Evolutionary conservation across 768 basidiomycete species (phyloP), one percentile per base, ranked within the genome.

Genomic region (Leucosporidium yakuticum): DNA sequence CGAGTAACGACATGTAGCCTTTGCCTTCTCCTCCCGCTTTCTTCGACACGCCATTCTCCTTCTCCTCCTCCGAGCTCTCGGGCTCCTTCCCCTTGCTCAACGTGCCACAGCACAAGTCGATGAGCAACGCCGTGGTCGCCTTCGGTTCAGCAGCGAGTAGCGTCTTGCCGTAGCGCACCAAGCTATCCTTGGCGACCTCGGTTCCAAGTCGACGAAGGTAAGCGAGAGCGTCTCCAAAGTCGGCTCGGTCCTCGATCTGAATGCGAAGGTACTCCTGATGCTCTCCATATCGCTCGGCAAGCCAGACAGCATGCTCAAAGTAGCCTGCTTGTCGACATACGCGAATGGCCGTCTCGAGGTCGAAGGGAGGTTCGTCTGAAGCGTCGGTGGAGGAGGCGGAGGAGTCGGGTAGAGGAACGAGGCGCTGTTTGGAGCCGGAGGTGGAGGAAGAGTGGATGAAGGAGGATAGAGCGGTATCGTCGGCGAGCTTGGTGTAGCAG

Each of bases 311-410:
- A 76, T 98, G 95, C 64, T 93, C 88, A 74, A 90, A 96, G 78
- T 95, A 98, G 0, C 92, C 91, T 2, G 93, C 95, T 78, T 98
- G 95, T 32, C 96, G 84, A 75, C 94, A 97, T 34, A 98, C 95
- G 4, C 92, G 85, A 62, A 99, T 97, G 0, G 93, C 96, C 0
- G 96, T 99, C 69, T 95, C 92, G 53, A 99, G 83, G 77, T 98
- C 96, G 77, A 98, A 99, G 0, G 95, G 96, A 5, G 95, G 83
- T 76, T 94, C 92, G 14, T 62, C 73, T 19, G 48, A 19, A 31
- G 60, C 20, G n/a, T 21, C 29, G 25, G 5, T 29, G 34, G 34
- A 11, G 39, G 4, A 7, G 62, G 21, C 34, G 11, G 57, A 4
- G 11, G 57, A 4, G 57, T 32, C 29, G 57, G 29, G 57, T 19